Evolutionary conservation across 495 filamentous ascomycete species (phyloP), one percentile per base, ranked within the genome.

Genomic region (Lichina pygmaea): DNA sequence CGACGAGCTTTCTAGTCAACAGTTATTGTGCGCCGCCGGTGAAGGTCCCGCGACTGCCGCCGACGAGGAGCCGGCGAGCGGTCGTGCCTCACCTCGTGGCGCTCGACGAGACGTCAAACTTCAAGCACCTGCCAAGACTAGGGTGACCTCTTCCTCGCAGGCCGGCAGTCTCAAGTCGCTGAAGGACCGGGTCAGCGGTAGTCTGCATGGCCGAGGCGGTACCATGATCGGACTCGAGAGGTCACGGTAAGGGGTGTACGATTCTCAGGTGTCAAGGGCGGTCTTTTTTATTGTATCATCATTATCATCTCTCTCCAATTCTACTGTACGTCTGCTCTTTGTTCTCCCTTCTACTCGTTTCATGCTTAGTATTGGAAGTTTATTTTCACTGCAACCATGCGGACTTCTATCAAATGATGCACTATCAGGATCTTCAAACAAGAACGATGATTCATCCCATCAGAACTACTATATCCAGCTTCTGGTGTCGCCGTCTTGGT

Each of bases 141-240:
- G 54, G 42, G 30, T 52, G 38, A 43, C 46, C 2, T 53, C 48
- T 36, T 34, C 56, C 17, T 51, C 51, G 2, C 52, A 48, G 9
- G 49, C 52, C 6, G 56, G 52, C 11, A 60, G 60, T 34, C 46
- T 61, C 34, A 64, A 62, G 50, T 58, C 54, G 2, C 52, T 65
- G 11, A 50, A 55, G 42, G 58, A 62, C 46, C 51, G 58, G 34
- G 60, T 65, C 3, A 58, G 56, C 42, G 61, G 56, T 42, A 57
- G 54, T 43, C 46, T 64, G 30, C 55, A 59, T 9, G 60, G 60
- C 13, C 48, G 46, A 39, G 50, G 54, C 4, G 53, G 51, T 3
- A 53, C 48, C 41, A 53, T 59, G 3, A 39, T 59, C 11, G 57
- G 57, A 2, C 16, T 51, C 8, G 49, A 51, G 49, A 45, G 47